Conservation (phyloP, 139 green algal genomes). For the Coelastrella sp. region DNA sequence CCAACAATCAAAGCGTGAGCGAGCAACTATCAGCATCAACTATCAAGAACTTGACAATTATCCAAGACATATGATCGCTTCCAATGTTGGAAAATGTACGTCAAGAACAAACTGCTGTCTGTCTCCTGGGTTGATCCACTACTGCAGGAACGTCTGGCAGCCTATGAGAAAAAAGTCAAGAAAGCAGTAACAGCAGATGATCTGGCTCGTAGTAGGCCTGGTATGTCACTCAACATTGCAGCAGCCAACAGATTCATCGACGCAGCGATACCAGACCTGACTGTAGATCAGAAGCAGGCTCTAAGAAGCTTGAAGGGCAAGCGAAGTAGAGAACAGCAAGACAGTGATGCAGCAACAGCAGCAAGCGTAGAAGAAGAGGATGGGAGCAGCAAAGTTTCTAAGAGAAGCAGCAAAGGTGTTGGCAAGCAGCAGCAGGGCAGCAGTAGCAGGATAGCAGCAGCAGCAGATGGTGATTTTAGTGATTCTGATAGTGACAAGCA, state of each 20-base stretch:
- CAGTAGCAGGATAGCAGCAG: background rate
- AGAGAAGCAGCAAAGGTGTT: background rate
- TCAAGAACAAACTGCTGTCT: background rate
- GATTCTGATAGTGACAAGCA: background rate
- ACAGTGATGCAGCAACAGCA: background rate
- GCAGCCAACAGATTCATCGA: conserved; percentile 51
- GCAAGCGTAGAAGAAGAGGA: background rate
- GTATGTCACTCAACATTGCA: conserved; percentile 35
- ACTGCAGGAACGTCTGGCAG: conserved; percentile 34
- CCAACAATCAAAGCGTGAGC: too few relatives aligned
- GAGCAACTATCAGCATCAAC: too few relatives aligned
- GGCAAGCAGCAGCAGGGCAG: conserved; percentile 3
- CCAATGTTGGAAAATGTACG: background rate
- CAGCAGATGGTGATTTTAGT: background rate
- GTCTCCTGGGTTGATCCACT: background rate
- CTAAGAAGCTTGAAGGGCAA: conserved; percentile 21
- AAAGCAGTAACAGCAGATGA: conserved; percentile 34
- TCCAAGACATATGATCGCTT: background rate
- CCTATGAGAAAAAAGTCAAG: conserved; percentile 32
- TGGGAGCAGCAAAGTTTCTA: background rate
- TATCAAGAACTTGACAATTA: too few relatives aligned
- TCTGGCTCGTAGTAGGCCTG: conserved; percentile 20
- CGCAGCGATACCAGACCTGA: conserved; percentile 46
- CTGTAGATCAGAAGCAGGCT: conserved; percentile 33
- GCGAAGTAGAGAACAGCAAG: background rate